These are phyloP conservation scores for Chytriomyces confervae DNA, from an alignment of 192 early-diverging fungal genomes.

Conservation along the genomic window DNA sequence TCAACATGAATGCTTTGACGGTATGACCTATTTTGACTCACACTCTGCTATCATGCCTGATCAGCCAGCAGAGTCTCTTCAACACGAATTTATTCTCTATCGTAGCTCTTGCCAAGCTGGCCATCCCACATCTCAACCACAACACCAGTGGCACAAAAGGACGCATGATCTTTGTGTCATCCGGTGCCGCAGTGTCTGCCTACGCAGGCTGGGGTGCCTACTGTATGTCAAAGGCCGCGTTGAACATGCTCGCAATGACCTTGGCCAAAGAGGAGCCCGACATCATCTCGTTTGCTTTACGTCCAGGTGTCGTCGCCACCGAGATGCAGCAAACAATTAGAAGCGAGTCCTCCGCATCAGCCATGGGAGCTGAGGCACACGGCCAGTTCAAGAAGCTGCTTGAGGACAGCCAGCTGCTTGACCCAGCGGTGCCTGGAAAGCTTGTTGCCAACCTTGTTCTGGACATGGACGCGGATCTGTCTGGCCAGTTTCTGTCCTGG, in stretches of 20 bases:
- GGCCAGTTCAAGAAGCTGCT: slow-evolving; percentile 64
- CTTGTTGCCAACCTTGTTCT: slow-evolving; percentile 75
- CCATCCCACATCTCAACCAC: slow-evolving; percentile 68
- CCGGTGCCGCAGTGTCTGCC: slow-evolving; percentile 73
- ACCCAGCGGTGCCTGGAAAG: slow-evolving; percentile 68
- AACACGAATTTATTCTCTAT: neutral
- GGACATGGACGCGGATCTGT: slow-evolving; percentile 59
- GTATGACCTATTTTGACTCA: too few species aligned
- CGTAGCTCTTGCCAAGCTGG: slow-evolving; percentile 43
- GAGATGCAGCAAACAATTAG: slow-evolving; percentile 82
- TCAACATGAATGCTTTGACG: slow-evolving; percentile 45
- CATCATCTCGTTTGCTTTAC: slow-evolving; percentile 69
- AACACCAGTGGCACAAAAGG: slow-evolving; percentile 48
- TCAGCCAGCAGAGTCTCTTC: slow-evolving; percentile 34
- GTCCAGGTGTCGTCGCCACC: slow-evolving; percentile 89
- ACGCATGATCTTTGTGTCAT: slow-evolving; percentile 77
- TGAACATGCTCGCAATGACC: slow-evolving; percentile 73
- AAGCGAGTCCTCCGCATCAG: slow-evolving; percentile 36
- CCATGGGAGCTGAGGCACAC: slow-evolving; percentile 66
- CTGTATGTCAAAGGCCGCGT: slow-evolving; percentile 79
- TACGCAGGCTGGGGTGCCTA: slow-evolving; percentile 83
- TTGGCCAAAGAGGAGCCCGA: slow-evolving; percentile 79
- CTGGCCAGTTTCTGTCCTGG: slow-evolving; percentile 76
- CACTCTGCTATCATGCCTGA: too few species aligned
- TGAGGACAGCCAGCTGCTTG: slow-evolving; percentile 57